phyloP scores from a whole-genome alignment of 345 rosid species.

The Heritiera littoralis region DNA sequence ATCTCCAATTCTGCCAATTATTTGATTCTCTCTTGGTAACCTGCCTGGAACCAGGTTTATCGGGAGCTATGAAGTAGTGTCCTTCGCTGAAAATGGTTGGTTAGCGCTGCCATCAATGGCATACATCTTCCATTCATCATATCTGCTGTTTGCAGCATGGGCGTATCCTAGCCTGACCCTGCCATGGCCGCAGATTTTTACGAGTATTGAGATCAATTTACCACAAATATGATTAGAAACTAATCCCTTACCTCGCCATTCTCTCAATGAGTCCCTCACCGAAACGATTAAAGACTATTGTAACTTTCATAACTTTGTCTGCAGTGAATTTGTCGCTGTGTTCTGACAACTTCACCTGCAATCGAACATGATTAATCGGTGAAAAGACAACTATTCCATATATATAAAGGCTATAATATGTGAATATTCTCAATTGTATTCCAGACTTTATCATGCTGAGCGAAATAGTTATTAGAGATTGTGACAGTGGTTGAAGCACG shows the following conservation, averaged over 20 bases:
- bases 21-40: constrained; percentile 80
- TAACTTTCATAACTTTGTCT: constrained; percentile 83
- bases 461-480: constrained; percentile 76
- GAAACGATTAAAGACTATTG: constrained; percentile 78
- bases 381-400: neutral
- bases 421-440: too few species aligned
- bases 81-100: constrained; percentile 95
- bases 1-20: constrained; percentile 72
- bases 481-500: constrained; percentile 83
- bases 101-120: constrained; percentile 92
- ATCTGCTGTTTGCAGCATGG: constrained; percentile 91
- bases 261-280: constrained; percentile 86
- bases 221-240: neutral
- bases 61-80: constrained; percentile 74
- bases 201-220: neutral
- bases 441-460: constrained; percentile 74
- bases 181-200: neutral
- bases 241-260: constrained; percentile 72
- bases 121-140: constrained; percentile 92
- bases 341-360: constrained; percentile 81
- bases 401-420: neutral
- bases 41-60: constrained; percentile 51
- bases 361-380: neutral
- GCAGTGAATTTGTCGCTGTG: constrained; percentile 67
- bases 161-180: constrained; percentile 80